These are phyloP conservation scores for Lasiodiplodia sp. DNA, from an alignment of 2,329 filamentous ascomycete genomes.

Conservation along the genomic window DNA sequence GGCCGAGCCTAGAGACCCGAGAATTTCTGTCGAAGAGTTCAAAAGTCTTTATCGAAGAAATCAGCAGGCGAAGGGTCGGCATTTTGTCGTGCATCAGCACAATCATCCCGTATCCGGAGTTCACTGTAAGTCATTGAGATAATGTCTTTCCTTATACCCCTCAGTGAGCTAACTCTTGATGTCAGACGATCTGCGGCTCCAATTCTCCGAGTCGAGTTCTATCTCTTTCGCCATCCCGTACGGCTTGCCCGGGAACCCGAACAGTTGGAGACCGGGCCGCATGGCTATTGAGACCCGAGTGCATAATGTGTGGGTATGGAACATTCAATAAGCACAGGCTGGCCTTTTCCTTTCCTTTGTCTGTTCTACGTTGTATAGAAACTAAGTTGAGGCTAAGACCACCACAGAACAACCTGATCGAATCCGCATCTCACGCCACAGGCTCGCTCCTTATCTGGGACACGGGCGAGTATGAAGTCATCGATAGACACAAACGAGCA, in stretches of 20 bases:
- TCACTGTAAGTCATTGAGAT: constrained; percentile 52
- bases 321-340: too few species aligned
- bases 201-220: constrained; percentile 72
- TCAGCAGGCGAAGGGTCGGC: constrained; percentile 52
- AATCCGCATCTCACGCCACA: constrained; percentile 51
- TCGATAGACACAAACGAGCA: constrained; percentile 33
- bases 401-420: constrained; percentile 52
- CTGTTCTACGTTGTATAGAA: neutral
- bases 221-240: constrained; percentile 62
- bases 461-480: constrained; percentile 52
- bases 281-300: constrained; percentile 56
- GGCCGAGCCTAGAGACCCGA: constrained; percentile 36
- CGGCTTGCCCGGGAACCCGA: constrained; percentile 52
- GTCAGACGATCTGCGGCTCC: constrained; percentile 68
- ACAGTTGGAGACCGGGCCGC: constrained; percentile 48
- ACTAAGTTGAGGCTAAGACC: too few species aligned
- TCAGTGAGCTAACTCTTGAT: neutral
- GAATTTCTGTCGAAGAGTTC: constrained; percentile 53
- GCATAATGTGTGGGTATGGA: constrained; percentile 50
- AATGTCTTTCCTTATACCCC: too few species aligned
- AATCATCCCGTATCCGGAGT: constrained; percentile 73
- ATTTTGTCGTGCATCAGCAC: constrained; percentile 76
- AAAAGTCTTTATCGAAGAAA: constrained; percentile 57
- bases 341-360: constrained; percentile 23
- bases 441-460: constrained; percentile 57